Percentiles rank a stretch among this genome's conserved stretches.
These are phyloP conservation scores for Akebia trifoliata DNA, from an alignment of 164 flowering plant species.

Conservation along the genomic window DNA sequence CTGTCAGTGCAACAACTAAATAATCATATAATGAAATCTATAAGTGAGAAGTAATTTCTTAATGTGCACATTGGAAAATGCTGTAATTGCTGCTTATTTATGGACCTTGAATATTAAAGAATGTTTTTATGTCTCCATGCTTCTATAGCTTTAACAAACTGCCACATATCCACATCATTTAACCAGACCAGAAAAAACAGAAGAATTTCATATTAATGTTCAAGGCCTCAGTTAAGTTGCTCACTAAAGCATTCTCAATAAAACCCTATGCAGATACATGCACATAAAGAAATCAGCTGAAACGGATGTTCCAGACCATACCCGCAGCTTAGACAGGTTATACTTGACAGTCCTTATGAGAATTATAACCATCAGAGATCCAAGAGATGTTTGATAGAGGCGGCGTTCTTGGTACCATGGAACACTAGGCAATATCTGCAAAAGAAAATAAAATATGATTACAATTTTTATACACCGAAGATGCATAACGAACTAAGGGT, in stretches of 20 bases:
- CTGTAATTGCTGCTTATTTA: not conserved
- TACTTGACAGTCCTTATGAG: slow-evolving; percentile 92
- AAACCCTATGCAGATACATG: no score
- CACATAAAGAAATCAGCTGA: not conserved
- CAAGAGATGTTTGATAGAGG: slow-evolving; percentile 90
- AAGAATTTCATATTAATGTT: not conserved
- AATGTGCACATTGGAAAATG: not conserved
- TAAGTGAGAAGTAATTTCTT: no score
- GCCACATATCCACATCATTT: not conserved
- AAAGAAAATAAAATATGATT: slow-evolving; percentile 6
- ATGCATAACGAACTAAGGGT: not conserved
- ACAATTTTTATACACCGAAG: not conserved
- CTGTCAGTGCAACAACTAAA: slow-evolving; percentile 7
- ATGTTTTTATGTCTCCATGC: not conserved
- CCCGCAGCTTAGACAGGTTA: slow-evolving; percentile 86
- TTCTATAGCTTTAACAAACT: not conserved
- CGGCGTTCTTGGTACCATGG: slow-evolving; percentile 95
- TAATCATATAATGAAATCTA: not conserved
- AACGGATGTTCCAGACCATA: slow-evolving; percentile 26
- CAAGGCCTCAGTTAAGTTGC: not conserved
- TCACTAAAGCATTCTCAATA: not conserved
- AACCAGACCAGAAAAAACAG: not conserved
- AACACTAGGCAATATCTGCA: slow-evolving; percentile 74
- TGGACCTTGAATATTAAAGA: not conserved
- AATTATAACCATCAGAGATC: slow-evolving; percentile 87